Base-by-base conservation (phyloP, 352 stramenopile genomes). In the Phytophthora lateralis region DNA sequence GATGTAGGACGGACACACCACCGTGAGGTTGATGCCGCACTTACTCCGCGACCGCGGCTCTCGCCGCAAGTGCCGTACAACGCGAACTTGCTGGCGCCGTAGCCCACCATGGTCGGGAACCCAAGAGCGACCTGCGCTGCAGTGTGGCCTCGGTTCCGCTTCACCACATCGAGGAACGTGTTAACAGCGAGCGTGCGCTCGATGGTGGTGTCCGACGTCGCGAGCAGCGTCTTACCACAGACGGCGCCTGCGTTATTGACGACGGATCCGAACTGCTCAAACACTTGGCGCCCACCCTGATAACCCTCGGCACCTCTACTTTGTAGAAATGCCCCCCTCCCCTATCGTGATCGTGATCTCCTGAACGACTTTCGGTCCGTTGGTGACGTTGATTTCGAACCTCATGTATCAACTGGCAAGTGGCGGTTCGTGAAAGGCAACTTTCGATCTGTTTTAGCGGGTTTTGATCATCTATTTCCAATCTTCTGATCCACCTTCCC, bases 171-270 rank as follows among this genome's bases (percentile, higher is more conserved):
- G 27, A 67, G 71, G 30, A 71, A 48, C 12, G 55, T 59, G 43
- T 80, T 80, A 27, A 80, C 67, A 1, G 47, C 43, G 42, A 77
- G 65, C 20, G 65, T 80, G 44, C 57, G 65, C 49, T 71, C 53
- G 37, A 80, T 70, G 44, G 73, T 55, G 21, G 38, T 38, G 39
- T 68, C 66, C 20, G 49, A 59, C 30, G 57, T 51, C 29, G 67
- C 60, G 7, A 79, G 46, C 27, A 79, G 32, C 10, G 53, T 55
- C 55, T 64, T 64, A 26, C 71, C 71, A 39, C 62, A 44, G 21
- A 79, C 71, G 39, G 76, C 68, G 43, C 71, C 71, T 8, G 70
- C 70, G 50, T 78, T 78, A 58, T 78, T 78, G 47, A 78, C 70
- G 4, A 78, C 65, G 4, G 41, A 15, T 24, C 54, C 45, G 44